Conservation (phyloP, 2,329 filamentous ascomycete genomes). For the Rhytidhysteron rufulum region DNA sequence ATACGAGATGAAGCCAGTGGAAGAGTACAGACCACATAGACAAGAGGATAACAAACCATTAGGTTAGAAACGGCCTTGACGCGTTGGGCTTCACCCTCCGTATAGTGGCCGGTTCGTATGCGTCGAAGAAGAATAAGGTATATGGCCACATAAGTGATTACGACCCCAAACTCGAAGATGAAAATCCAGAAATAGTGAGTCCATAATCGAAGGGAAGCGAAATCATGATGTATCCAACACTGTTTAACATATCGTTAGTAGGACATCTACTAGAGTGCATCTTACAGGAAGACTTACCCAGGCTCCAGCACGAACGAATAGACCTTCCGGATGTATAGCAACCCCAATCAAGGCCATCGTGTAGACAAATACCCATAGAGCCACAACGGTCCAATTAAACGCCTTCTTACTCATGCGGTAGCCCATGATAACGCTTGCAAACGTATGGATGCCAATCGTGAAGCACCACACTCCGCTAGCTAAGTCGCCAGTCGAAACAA, state of each 20-base stretch:
- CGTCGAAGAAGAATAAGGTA: conserved; percentile 38
- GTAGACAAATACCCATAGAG: conserved; percentile 59
- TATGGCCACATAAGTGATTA: conserved; percentile 47
- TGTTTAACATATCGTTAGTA: conserved; percentile 8
- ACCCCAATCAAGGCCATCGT: conserved; percentile 53
- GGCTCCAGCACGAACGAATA: conserved; percentile 62
- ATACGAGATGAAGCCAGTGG: conserved; percentile 64
- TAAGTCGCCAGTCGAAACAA: conserved; percentile 64
- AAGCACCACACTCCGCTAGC: conserved; percentile 65
- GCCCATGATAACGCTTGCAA: conserved; percentile 57
- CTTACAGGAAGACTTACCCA: conserved; percentile 47
- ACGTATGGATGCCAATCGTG: conserved; percentile 64
- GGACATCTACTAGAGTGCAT: neutral
- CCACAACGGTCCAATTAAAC: conserved; percentile 49
- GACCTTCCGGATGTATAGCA: conserved; percentile 38
- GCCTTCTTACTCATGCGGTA: conserved; percentile 49
- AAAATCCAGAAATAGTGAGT: conserved; percentile 66
- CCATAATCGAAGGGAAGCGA: conserved; percentile 53
- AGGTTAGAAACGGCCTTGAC: conserved; percentile 49
- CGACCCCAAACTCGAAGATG: conserved; percentile 49
- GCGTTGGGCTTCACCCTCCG: conserved; percentile 25
- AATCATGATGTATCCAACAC: conserved; percentile 62
- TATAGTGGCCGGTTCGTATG: conserved; percentile 35
- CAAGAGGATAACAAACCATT: conserved; percentile 64
- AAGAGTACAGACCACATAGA: conserved; percentile 66